These are phyloP conservation scores for Xylaria sp. DNA, from an alignment of 2,329 filamentous ascomycete genomes.

Conservation along the genomic window DNA sequence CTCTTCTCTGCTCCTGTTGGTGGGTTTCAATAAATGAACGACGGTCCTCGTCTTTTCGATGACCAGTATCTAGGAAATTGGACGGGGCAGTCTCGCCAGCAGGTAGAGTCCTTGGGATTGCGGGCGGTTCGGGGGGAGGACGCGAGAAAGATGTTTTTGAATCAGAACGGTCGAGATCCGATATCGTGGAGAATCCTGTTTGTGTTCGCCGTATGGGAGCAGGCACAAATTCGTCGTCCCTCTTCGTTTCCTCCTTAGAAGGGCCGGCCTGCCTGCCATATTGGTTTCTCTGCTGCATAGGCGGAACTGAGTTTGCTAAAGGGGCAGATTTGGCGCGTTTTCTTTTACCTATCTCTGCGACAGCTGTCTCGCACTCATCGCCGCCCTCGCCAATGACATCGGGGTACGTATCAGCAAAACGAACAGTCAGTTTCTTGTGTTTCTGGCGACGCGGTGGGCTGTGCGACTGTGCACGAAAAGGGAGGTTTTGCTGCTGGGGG, in stretches of 20 bases:
- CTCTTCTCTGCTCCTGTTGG: constrained; percentile 69
- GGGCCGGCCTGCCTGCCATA: constrained; percentile 44
- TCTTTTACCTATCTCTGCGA: constrained; percentile 74
- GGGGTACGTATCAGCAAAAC: constrained; percentile 77
- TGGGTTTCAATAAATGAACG: constrained; percentile 69
- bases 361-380: constrained; percentile 81
- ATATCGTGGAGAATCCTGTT: constrained; percentile 62
- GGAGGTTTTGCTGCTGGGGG: constrained; percentile 57
- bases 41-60: constrained; percentile 63
- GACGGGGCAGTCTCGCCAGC: constrained; percentile 48
- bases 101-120: constrained; percentile 47
- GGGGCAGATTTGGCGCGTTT: constrained; percentile 58
- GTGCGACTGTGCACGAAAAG: constrained; percentile 56
- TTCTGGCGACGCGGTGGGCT: constrained; percentile 64
- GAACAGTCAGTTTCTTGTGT: constrained; percentile 73
- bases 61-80: constrained; percentile 52
- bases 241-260: constrained; percentile 45
- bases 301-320: constrained; percentile 50
- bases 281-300: constrained; percentile 47
- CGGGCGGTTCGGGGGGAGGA: constrained; percentile 41
- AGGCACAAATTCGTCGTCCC: constrained; percentile 62
- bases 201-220: constrained; percentile 66
- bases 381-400: constrained; percentile 92
- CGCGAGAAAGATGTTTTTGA: constrained; percentile 34
- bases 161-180: constrained; percentile 41